These are phyloP conservation scores for Nigrograna mackinnonii DNA, from an alignment of 2,329 filamentous ascomycete species.

Conservation along the genomic window DNA sequence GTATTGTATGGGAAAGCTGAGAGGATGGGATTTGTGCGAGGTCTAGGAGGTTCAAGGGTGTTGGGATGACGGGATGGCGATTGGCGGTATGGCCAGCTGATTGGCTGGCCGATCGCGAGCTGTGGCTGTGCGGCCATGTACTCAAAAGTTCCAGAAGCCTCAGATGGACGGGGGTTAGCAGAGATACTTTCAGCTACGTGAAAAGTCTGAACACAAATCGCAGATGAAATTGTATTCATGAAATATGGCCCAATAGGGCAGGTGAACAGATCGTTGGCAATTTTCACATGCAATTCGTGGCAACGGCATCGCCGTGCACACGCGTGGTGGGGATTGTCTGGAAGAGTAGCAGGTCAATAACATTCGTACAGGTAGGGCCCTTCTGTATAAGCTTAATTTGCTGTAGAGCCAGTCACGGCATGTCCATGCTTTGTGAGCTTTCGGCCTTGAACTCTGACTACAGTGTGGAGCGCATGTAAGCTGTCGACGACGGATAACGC, in stretches of 20 bases:
- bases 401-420: too few species aligned
- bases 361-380: too few species aligned
- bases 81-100: neutral
- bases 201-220: too few species aligned
- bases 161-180: neutral
- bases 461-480: too few species aligned
- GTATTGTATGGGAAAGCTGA: neutral
- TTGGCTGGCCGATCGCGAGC: neutral
- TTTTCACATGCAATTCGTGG: neutral
- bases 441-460: too few species aligned
- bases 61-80: neutral
- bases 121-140: neutral
- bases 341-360: too few species aligned
- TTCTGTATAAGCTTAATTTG: too few species aligned
- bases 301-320: constrained; percentile 2
- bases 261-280: neutral
- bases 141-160: neutral
- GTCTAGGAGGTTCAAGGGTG: too few species aligned
- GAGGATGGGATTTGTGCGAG: neutral
- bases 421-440: too few species aligned
- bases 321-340: too few species aligned
- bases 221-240: neutral
- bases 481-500: too few species aligned
- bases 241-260: neutral
- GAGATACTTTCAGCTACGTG: neutral